Evolutionary conservation across 495 filamentous ascomycete genomes (phyloP).

Genomic region (Collariella sp.): DNA sequence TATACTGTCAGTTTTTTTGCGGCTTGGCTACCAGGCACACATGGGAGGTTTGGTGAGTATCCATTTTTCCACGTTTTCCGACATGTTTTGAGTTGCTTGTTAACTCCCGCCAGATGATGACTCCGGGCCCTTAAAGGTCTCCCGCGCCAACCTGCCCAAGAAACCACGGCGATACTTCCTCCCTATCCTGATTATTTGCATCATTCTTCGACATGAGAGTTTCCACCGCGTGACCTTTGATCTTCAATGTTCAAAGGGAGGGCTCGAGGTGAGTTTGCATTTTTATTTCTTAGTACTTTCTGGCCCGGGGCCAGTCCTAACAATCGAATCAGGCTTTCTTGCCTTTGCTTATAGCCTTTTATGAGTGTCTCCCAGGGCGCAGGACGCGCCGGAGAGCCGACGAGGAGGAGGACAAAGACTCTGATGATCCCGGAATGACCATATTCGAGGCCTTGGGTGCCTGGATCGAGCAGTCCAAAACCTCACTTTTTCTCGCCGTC

Average conservation of each 20-base stretch:
- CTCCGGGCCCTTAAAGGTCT: conserved; percentile 20
- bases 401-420: conserved; percentile 18
- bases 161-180: conserved; percentile 36
- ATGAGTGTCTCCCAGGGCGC: conserved; percentile 33
- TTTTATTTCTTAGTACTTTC: not conserved
- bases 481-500: conserved; percentile 20
- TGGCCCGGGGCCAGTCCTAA: not conserved
- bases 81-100: not conserved
- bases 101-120: conserved; percentile 29
- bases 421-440: conserved; percentile 32
- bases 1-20: conserved; percentile 34
- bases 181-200: conserved; percentile 32
- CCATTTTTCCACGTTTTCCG: not conserved
- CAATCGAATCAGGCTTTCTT: conserved; percentile 29
- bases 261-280: conserved; percentile 32
- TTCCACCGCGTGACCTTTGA: conserved; percentile 30
- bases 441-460: conserved; percentile 29
- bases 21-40: conserved; percentile 37
- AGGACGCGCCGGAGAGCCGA: conserved; percentile 7
- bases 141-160: conserved; percentile 29
- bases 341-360: conserved; percentile 28
- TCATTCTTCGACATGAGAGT: conserved; percentile 36
- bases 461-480: conserved; percentile 29
- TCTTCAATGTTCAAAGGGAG: conserved; percentile 36
- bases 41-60: conserved; percentile 37